Evolutionary conservation across 495 filamentous ascomycete species (phyloP).

Genomic region (Daldinia loculata): DNA sequence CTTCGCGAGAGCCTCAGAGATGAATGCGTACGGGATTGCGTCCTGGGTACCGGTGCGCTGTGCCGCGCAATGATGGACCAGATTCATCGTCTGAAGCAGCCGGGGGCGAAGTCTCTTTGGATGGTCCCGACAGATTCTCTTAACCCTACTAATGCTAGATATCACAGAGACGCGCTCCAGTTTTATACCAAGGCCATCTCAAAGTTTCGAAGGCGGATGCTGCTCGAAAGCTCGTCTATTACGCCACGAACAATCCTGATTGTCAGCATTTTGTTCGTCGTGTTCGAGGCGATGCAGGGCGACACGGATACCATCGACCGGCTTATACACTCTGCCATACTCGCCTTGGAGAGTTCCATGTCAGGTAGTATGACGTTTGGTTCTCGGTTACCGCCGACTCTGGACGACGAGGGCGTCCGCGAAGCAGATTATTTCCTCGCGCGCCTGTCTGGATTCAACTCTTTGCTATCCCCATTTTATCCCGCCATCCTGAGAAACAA

Average conservation of each 20-base stretch:
- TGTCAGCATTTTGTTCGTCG: conserved; percentile 28
- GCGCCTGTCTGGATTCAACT: conserved; percentile 20
- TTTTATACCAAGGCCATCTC: conserved; percentile 32
- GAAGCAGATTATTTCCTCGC: conserved; percentile 30
- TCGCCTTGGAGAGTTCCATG: conserved; percentile 7
- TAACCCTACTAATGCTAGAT: background rate
- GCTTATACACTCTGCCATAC: conserved; percentile 18
- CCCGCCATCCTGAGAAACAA: conserved; percentile 3
- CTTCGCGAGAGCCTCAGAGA: conserved; percentile 33
- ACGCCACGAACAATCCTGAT: conserved; percentile 28
- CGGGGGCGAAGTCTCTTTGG: conserved; percentile 4
- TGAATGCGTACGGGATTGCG: conserved; percentile 32
- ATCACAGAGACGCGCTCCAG: conserved; percentile 27
- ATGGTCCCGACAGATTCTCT: conserved; percentile 7
- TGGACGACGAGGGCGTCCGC: conserved; percentile 29
- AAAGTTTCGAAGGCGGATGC: conserved; percentile 23
- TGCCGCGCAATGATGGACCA: conserved; percentile 23
- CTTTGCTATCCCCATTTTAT: conserved; percentile 23
- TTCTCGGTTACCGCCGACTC: background rate
- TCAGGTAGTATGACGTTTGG: background rate
- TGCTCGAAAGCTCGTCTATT: conserved; percentile 6
- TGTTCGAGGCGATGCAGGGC: conserved; percentile 36
- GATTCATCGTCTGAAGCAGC: background rate
- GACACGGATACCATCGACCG: conserved; percentile 26
- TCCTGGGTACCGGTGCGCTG: conserved; percentile 32